Base-by-base conservation (phyloP, 2,329 filamentous ascomycete species). In the Bipolaris bicolor region DNA sequence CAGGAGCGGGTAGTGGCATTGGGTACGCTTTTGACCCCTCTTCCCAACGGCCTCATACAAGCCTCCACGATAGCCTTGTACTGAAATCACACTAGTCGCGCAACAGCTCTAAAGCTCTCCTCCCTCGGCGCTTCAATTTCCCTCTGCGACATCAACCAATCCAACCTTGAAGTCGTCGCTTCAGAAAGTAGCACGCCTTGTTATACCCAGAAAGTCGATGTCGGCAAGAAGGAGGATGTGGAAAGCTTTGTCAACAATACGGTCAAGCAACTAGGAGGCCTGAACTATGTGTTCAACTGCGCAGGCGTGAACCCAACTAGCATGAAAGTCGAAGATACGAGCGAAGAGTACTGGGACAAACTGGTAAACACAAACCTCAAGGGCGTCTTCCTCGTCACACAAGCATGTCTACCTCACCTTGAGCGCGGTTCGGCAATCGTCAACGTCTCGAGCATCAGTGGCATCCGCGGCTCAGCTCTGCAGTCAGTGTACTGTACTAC, bases 301-400 rank as follows among this genome's bases (percentile, higher is more conserved):
- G 80, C 80, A 0, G 81, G 81, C 33, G 71, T 83, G n/a, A 83
- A 83, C 59, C 81, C 81, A 1, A 81, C 78, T 0, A 66, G 69
- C 1, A 70, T 78, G 22, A 67, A 76, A 3, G 73, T 81, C 26
- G 74, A 73, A 31, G 68, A 76, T 4, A 77, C 77, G 1, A 73
- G 74, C 2, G 79, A 84, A 54, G 80, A 71, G 10, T 84, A 82
- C 62, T 82, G 77, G 70, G 76, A 80, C 59, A 78, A 75, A 43
- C 69, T 83, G 7, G 69, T 83, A 20, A 75, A 77, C 50, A 77
- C 76, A 0, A 83, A 83, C 56, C 61, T 83, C 10, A 77, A 76
- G 34, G 79, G 80, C 7, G 75, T 77, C 1, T 82, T 79, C 59
- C 78, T 80, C 55, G 71, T 81, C 2, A 81, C 78, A 1, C 74